phyloP scores from a whole-genome alignment of 139 green algal species.

The Coelastrella sp. region DNA sequence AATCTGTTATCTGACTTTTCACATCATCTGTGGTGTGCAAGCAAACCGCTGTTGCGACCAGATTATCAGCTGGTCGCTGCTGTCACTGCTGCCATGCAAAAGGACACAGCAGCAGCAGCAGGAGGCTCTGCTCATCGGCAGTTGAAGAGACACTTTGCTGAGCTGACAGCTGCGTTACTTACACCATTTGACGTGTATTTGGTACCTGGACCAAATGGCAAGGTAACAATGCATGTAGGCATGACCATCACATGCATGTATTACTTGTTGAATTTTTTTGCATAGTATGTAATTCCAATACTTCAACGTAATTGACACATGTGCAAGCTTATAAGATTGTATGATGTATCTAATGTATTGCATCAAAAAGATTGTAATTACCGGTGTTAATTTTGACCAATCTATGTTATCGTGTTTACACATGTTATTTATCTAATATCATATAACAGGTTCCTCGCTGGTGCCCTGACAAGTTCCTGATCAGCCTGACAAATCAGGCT shows the following conservation, averaged over 20 bases:
- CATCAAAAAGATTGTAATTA: neutral
- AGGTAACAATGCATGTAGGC: conserved; percentile 42
- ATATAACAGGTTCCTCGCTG: conserved; percentile 33
- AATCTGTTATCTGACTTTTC: conserved; percentile 74
- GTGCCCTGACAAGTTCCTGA: neutral
- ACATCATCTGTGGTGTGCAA: conserved; percentile 75
- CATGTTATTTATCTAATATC: neutral
- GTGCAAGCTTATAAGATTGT: no score
- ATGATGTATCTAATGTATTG: no score
- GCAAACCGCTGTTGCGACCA: conserved; percentile 68
- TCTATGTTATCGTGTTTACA: neutral
- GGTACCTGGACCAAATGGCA: conserved; percentile 50
- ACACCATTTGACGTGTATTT: conserved; percentile 82
- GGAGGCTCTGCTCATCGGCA: neutral
- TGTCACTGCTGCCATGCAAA: conserved; percentile 10
- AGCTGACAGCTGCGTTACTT: conserved; percentile 85
- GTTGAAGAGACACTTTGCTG: conserved; percentile 83
- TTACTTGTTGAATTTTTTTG: neutral
- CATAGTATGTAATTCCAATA: neutral
- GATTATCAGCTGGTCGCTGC: conserved; percentile 65
- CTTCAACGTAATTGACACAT: no score
- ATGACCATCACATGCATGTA: neutral
- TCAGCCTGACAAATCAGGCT: neutral
- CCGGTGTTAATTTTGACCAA: neutral
- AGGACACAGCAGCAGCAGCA: neutral